Conservation (phyloP, 2,329 filamentous ascomycete species). For the Dendrostoma leiphaemia region DNA sequence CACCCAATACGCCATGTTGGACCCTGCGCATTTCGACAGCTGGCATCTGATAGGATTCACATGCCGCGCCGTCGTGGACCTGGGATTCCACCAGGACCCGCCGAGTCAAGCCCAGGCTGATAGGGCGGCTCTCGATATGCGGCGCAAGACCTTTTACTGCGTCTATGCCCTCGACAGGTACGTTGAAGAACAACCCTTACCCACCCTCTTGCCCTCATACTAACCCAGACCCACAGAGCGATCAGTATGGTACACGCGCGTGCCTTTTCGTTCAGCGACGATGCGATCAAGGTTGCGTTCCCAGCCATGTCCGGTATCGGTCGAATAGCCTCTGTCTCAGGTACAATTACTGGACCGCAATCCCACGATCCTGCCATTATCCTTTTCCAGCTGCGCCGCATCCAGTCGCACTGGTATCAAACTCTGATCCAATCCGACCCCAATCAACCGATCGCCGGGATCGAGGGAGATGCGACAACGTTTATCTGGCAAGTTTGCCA, state of each 20-base stretch:
- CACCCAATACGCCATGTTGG: conserved; percentile 85
- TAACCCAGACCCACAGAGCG: conserved; percentile 48
- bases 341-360: conserved; percentile 43
- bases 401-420: conserved; percentile 89
- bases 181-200: conserved; percentile 21
- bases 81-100: conserved; percentile 91
- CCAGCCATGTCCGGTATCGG: conserved; percentile 53
- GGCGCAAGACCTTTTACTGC: conserved; percentile 84
- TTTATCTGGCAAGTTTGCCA: conserved; percentile 76
- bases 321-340: conserved; percentile 39
- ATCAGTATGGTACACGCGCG: conserved; percentile 86
- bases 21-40: conserved; percentile 87
- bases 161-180: conserved; percentile 87
- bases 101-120: conserved; percentile 67
- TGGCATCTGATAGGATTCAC: conserved; percentile 94
- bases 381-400: conserved; percentile 77
- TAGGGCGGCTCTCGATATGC: conserved; percentile 69
- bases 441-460: conserved; percentile 51
- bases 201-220: conserved; percentile 20
- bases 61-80: conserved; percentile 80
- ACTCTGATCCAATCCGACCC: conserved; percentile 78
- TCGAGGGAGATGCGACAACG: conserved; percentile 54
- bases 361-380: conserved; percentile 70
- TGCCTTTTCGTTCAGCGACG: conserved; percentile 91
- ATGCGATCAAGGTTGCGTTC: conserved; percentile 77